Evolutionary conservation across 345 rosid species (phyloP), one percentile per base, ranked within the genome.

Genomic region (Crucihimalaya himalaica): DNA sequence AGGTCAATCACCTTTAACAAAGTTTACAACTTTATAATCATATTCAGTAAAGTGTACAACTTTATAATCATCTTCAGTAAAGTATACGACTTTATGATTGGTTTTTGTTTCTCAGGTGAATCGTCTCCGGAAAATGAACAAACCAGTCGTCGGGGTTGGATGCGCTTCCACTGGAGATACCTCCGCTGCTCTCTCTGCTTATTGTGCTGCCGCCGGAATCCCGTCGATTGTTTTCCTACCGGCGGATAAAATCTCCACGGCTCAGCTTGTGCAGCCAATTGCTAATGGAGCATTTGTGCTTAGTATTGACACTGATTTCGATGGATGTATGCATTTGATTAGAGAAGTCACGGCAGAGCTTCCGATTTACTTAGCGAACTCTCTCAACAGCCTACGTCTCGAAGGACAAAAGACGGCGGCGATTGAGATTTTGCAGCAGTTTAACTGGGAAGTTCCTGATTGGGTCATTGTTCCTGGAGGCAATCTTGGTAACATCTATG

Each of bases 391-490:
- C 62, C 82, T 92, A 42, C 84, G 97, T 73, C 81, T 92, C 2
- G 97, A 92, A 68, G 96, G 97, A 8, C 97, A 92, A 40, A 89
- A 92, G 61, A 92, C 96, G 2, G 96, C 96, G 29, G 97, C 93
- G 0, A 84, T 92, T 10, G 96, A 92, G 83, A 92, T 92, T 20
- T 19, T 92, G 80, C 97, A 92, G 88, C 97, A 92, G 68, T 89
- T 89, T 59, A 83, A 92, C 28, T 92, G 97, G 96, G 83, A 86
- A 72, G 96, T 92, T 21, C 97, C 96, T 0, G 94, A 92, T 60
- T 92, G 97, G 97, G 97, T 92, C 19, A 87, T 92, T 5, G 86
- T 92, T 18, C 97, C 96, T 0, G 97, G 97, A 50, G 96, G 96
- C 2, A 92, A 92, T 70, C 75, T 92, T 27, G 97, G 97, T 12